Base-by-base conservation (phyloP, 225 moss, liverwort and hornwort genomes). In the Pseudisothecium myosuroides region DNA sequence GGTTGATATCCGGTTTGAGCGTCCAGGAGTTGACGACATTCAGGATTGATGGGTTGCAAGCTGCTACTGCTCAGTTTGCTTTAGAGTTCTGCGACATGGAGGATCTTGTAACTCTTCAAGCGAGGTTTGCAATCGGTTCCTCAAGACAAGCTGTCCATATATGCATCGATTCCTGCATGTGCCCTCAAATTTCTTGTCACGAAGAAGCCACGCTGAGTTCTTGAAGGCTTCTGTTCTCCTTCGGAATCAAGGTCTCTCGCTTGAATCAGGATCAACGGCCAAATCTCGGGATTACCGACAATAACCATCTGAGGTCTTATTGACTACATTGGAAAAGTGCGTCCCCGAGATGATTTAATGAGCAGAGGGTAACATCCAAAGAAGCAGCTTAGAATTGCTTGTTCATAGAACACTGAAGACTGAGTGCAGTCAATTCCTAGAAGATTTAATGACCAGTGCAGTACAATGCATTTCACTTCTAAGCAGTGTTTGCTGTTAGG, bases 1-100 rank as follows among this genome's bases (percentile, higher is more conserved):
- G 94, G 69, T 94, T 66, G 94, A 92, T 76, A 92, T 94, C 52
- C 92, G 88, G 23, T 92, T 94, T 49, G 91, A 94, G 91, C 87
- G 81, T 79, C 89, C 88, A 8, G 91, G 78, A 73, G 64, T 92
- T 10, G 56, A 89, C 14, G 84, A 76, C 32, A 54, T 85, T 45
- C 45, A 77, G 16, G 56, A 77, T 83, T 89, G 83, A 89, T 49
- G 60, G 61, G 29, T 63, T 67, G 23, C 75, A 67, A 81, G 54
- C 45, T 89, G 24, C 60, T 39, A 56, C 47, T 73, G 12, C 66
- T 43, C 34, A 61, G 17, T 4, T 72, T 84, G 10, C 54, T 22
- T 24, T 32, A 7, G 56, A 32, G 34, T 34, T 82, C 60, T 68
- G 76, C 36, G 75, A 41, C 66, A 76, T 34, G 67, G 31, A 54